Evolutionary conservation across 2,329 filamentous ascomycete species (phyloP).

Genomic region (Verticillium tricorpus): DNA sequence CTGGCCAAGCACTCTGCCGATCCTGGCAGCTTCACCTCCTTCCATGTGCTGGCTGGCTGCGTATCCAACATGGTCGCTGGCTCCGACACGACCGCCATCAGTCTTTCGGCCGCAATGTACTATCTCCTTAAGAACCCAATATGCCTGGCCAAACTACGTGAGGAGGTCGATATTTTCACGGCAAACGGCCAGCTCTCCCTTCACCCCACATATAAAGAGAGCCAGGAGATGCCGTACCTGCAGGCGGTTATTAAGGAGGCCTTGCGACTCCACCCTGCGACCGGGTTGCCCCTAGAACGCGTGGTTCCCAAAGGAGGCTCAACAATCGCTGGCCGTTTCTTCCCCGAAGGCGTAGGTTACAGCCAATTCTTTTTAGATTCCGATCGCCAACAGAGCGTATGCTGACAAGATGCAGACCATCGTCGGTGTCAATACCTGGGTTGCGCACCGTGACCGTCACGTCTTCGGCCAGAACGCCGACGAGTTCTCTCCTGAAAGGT

Average conservation of each 20-base stretch:
- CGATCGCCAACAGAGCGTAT: too few species aligned
- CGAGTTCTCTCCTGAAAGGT: slow-evolving; percentile 35
- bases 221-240: slow-evolving; percentile 41
- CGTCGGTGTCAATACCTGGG: slow-evolving; percentile 22
- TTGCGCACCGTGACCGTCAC: slow-evolving; percentile 15
- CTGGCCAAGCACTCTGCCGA: slow-evolving; percentile 33
- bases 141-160: slow-evolving; percentile 15
- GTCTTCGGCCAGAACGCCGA: slow-evolving; percentile 28
- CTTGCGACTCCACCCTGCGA: slow-evolving; percentile 43
- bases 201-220: slow-evolving; percentile 28
- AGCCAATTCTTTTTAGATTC: too few species aligned
- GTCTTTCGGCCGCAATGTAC: slow-evolving; percentile 39
- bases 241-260: slow-evolving; percentile 50
- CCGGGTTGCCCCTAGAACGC: slow-evolving; percentile 44
- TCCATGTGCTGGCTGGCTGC: slow-evolving; percentile 23
- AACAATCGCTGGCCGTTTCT: slow-evolving; percentile 27
- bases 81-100: slow-evolving; percentile 43
- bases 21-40: slow-evolving; percentile 33
- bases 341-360: slow-evolving; percentile 22
- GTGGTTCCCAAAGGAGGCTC: slow-evolving; percentile 40
- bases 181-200: slow-evolving; percentile 10
- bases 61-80: slow-evolving; percentile 31
- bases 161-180: slow-evolving; percentile 16
- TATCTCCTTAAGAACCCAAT: slow-evolving; percentile 30
- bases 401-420: slow-evolving; percentile 16